Evolutionary conservation across 257 asterid genomes (phyloP).

Genomic region (Jacaranda copaia): DNA sequence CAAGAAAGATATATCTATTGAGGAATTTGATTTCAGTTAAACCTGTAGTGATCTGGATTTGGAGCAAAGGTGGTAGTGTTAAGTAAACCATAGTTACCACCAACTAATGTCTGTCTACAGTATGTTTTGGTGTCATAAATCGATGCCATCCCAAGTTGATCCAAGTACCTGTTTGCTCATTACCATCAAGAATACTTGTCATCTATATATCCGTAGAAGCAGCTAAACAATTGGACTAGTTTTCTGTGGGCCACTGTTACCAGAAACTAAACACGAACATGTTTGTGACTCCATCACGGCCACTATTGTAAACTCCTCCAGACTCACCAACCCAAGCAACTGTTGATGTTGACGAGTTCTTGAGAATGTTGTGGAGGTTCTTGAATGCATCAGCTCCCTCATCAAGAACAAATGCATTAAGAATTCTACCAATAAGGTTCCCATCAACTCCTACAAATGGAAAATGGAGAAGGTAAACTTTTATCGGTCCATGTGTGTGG

Average conservation of each 20-base stretch:
- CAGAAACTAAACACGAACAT: slow-evolving; percentile 72
- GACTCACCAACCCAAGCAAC: slow-evolving; percentile 48
- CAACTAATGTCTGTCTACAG: slow-evolving; percentile 52
- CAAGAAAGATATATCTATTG: not conserved
- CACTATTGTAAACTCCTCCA: slow-evolving; percentile 45
- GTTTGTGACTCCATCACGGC: slow-evolving; percentile 58
- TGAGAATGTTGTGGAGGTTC: slow-evolving; percentile 22
- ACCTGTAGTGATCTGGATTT: slow-evolving; percentile 63
- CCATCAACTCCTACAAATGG: slow-evolving; percentile 54
- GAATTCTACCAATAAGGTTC: slow-evolving; percentile 42
- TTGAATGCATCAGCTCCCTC: slow-evolving; percentile 12
- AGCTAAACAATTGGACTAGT: too few species aligned
- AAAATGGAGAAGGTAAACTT: not conserved
- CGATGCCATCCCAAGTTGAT: slow-evolving; percentile 49
- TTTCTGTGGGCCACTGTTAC: slow-evolving; percentile 34
- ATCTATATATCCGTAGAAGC: not conserved
- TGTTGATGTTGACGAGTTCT: slow-evolving; percentile 21
- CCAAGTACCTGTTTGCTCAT: slow-evolving; percentile 49
- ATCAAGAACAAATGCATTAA: slow-evolving; percentile 39
- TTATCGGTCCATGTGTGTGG: too few species aligned
- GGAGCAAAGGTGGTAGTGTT: slow-evolving; percentile 47
- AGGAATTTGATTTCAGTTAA: not conserved
- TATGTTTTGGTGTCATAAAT: slow-evolving; percentile 43
- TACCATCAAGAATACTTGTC: not conserved
- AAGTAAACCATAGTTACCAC: slow-evolving; percentile 58